Evolutionary conservation across 371 early-diverging fungal species (phyloP), one percentile per base, ranked within the genome.

Genomic region (Fennellomyces sp.): DNA sequence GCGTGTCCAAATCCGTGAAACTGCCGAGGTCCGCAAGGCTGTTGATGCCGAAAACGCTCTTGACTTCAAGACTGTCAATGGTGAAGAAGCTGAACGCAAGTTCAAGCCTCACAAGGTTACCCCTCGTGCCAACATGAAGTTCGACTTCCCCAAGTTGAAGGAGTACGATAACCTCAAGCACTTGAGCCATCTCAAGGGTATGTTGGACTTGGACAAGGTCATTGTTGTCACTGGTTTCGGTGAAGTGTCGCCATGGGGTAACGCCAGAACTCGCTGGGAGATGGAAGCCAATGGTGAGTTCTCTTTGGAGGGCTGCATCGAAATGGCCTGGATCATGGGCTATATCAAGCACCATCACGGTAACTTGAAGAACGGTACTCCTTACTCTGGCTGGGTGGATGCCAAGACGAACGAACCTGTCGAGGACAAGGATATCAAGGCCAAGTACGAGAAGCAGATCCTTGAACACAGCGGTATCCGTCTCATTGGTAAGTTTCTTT

Each of bases 251-350:
- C 97, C 97, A 19, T 95, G 88, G 82, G 97, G 97, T 70, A 92
- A 91, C 63, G 86, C 93, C 35, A 87, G 96, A 68, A 96, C 96
- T 54, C 93, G 98, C 56, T 97, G 98, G 98, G 97, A 97, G 78
- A 97, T 97, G 95, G 96, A 95, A 72, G 89, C 94, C 55, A 67
- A 78, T 52, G 97, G 97, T 63, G 90, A 95, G 72, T 93, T 97
- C 80, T 96, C 96, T 42, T 84, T 97, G 31, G 96, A 96, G 56
- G 97, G 96, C 15, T 95, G 95, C 70, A 94, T 97, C 66, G 97
- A 97, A 79, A 88, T 97, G 88, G 96, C 97, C 30, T 95, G 97
- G 96, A 92, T 95, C 68, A 96, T 95, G 97, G 96, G 96, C 60
- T 88, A 82, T 69, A 94, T 97, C 75, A 92, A 90, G 76, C 94